Evolutionary conservation across 2,329 filamentous ascomycete species (phyloP).

Genomic region (Domatiomyces catenatus): DNA sequence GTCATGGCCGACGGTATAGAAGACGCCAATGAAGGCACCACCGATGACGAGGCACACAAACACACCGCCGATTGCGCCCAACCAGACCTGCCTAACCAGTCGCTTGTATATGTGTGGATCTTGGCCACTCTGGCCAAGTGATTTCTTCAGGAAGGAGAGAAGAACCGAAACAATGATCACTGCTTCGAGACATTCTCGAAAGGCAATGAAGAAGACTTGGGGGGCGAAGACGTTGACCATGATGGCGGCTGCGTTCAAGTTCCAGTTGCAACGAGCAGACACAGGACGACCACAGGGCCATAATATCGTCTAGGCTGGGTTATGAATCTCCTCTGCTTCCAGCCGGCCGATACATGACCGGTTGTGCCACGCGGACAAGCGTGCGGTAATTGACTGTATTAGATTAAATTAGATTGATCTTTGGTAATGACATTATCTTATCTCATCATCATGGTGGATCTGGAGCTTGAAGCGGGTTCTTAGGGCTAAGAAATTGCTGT

Average conservation of each 20-base stretch:
- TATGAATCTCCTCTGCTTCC: neutral
- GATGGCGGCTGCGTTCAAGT: slow-evolving; percentile 23
- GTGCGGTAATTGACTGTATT: no score
- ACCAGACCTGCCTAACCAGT: slow-evolving; percentile 56
- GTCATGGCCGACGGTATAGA: slow-evolving; percentile 54
- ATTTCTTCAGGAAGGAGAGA: slow-evolving; percentile 70
- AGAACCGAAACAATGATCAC: slow-evolving; percentile 77
- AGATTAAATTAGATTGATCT: neutral
- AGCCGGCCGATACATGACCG: neutral
- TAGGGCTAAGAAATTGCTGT: neutral
- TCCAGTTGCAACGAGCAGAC: neutral
- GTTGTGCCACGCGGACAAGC: no score
- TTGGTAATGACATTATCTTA: neutral
- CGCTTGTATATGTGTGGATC: slow-evolving; percentile 51
- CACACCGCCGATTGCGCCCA: slow-evolving; percentile 48
- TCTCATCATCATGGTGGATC: neutral
- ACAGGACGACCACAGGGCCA: neutral
- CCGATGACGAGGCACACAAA: slow-evolving; percentile 51
- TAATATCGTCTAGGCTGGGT: neutral
- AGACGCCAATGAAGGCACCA: slow-evolving; percentile 53
- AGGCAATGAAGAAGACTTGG: slow-evolving; percentile 80
- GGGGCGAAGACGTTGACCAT: slow-evolving; percentile 59
- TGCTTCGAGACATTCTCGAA: slow-evolving; percentile 69
- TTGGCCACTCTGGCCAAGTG: slow-evolving; percentile 45
- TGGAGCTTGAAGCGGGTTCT: neutral